phyloP scores from a whole-genome alignment of 1,284 basidiomycete genomes.

The Irpex sp. region DNA sequence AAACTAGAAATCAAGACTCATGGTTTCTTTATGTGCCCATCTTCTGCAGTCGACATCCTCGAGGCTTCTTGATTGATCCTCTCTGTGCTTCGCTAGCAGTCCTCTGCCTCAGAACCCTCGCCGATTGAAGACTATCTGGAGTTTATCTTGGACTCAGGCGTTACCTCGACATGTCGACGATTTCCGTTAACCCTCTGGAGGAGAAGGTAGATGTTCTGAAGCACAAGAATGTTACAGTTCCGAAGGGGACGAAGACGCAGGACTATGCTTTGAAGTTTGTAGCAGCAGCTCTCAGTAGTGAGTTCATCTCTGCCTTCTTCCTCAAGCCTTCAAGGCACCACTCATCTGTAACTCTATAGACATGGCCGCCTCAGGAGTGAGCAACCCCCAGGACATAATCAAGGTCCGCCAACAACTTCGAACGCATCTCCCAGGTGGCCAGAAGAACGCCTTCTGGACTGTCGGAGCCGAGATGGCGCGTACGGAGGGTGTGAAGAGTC shows the following conservation, averaged over 20 bases:
- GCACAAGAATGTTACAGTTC: conserved; percentile 12
- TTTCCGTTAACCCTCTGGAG: conserved; percentile 15
- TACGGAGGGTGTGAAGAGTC: conserved; percentile 29
- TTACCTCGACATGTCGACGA: conserved; percentile 7
- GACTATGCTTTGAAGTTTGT: conserved; percentile 31
- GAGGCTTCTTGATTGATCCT: neutral
- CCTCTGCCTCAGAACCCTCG: neutral
- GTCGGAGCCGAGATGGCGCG: conserved; percentile 33
- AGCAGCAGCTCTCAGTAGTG: conserved; percentile 30
- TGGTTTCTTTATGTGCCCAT: neutral
- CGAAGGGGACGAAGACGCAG: conserved; percentile 11
- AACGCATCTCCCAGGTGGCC: conserved; percentile 29
- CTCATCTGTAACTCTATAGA: conserved; percentile 18
- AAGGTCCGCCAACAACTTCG: conserved; percentile 35
- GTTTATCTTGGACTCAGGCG: neutral
- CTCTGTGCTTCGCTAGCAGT: neutral
- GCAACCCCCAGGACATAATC: conserved; percentile 34
- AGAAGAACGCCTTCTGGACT: conserved; percentile 31
- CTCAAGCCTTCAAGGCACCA: neutral
- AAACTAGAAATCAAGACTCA: neutral
- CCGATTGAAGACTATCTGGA: neutral
- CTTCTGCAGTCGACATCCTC: neutral
- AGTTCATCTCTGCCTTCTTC: neutral
- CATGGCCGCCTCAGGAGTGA: conserved; percentile 34
- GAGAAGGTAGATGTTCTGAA: conserved; percentile 16